These are phyloP conservation scores for Phytopythium cucurbitacearum DNA, from an alignment of 352 stramenopile species.

Conservation along the genomic window DNA sequence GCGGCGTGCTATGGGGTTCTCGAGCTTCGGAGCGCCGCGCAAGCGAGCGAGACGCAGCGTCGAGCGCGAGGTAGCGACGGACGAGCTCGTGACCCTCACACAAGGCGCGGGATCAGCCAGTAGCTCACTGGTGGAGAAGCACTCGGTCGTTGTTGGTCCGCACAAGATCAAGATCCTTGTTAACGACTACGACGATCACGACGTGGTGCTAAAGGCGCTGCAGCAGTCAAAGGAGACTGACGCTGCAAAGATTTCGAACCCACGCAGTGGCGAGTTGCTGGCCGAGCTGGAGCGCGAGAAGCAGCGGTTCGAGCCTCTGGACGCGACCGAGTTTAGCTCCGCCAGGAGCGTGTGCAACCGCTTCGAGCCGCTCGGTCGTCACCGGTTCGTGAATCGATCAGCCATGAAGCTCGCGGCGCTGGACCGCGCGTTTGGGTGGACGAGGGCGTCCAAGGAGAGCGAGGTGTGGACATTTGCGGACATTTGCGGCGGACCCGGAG, in stretches of 20 bases:
- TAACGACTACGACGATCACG: no score
- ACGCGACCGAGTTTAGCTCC: slow-evolving; percentile 24
- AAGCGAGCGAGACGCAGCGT: slow-evolving; percentile 5
- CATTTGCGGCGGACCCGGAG: slow-evolving; percentile 70
- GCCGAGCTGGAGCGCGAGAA: slow-evolving; percentile 34
- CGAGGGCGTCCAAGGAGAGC: slow-evolving; percentile 1
- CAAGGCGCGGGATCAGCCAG: no score
- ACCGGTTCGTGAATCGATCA: slow-evolving; percentile 72
- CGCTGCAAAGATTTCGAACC: no score
- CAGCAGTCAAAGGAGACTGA: no score
- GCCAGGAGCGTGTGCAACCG: slow-evolving; percentile 45
- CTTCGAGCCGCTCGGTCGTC: slow-evolving; percentile 53
- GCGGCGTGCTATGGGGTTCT: slow-evolving; percentile 52
- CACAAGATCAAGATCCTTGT: no score
- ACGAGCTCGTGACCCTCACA: not conserved
- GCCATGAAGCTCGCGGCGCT: slow-evolving; percentile 81
- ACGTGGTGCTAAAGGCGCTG: no score
- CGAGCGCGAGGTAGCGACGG: not conserved
- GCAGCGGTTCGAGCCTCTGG: slow-evolving; percentile 31
- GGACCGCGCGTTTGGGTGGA: slow-evolving; percentile 61
- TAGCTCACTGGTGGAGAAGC: no score
- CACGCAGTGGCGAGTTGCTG: slow-evolving; percentile 11
- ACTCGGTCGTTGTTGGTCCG: no score
- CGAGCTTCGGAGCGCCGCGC: slow-evolving; percentile 43
- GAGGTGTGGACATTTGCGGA: slow-evolving; percentile 60